Base-by-base conservation (phyloP, 2,329 filamentous ascomycete genomes). In the Mycosphaerelloides madeirae region DNA sequence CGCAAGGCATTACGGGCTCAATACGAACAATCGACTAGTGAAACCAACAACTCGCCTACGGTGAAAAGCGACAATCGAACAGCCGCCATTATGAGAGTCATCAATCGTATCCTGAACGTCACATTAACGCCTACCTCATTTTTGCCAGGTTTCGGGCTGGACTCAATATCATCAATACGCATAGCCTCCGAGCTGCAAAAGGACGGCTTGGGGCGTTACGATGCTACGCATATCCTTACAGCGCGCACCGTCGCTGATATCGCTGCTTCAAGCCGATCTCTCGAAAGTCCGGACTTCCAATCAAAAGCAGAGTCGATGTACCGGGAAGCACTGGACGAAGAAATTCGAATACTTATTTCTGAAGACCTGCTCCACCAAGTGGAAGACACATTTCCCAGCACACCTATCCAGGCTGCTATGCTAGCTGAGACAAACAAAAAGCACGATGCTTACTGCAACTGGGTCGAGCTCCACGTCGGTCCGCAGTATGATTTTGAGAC, bases 391-490 rank as follows among this genome's bases (percentile, higher is more conserved):
- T 58, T 77, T 14, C 75, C 75, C 3, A 93, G 87, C 61, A 90
- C 83, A 3, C 76, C 81, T 12, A 71, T 93, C 8, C 90, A 96
- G 57, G 69, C 76, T 14, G 82, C 87, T 1, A 94, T 95, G 87
- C 72, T 95, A 13, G 73, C 79, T 0, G 87, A 95, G 66, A 90
- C 87, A 1, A 65, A 73, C 2, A 72, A 69, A 14, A 71, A 82
- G 48, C 52, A 72, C 2, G 67, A 66, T 36, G 74, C 82, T 6
- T 95, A 96, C 60, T 85, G 84, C 66, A 96, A 95, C 55, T 83
- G 82, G 71, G 69, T 93, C 9, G 77, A 85, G 54, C 62, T 94
- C 1, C 69, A 78, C n/a, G 66, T 85, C 9, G 61, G 72, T 1
- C 34, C 62, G 0, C 29, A 41, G 6, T 29, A 35, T 12, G 37